Evolutionary conservation across 768 basidiomycete species (phyloP).

Genomic region (Paxillus rubicundulus): DNA sequence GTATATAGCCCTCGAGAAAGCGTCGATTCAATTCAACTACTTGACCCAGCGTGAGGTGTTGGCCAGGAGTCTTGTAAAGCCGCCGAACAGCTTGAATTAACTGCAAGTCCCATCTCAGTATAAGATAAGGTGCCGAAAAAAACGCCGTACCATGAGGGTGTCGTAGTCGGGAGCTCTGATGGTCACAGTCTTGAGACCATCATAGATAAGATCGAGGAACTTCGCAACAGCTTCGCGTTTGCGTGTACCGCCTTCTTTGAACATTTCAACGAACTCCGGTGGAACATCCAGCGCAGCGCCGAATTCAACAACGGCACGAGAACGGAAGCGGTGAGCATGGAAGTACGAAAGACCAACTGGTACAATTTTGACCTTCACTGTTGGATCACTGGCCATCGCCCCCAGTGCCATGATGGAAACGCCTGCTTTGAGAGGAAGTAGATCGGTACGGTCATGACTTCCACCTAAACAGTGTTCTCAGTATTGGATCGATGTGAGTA

Average conservation of each 20-base stretch:
- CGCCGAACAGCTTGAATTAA: constrained; percentile 94
- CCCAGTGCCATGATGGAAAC: constrained; percentile 98
- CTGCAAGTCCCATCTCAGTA: constrained; percentile 38
- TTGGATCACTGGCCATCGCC: constrained; percentile 91
- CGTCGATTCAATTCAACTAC: constrained; percentile 93
- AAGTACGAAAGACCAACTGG: constrained; percentile 78
- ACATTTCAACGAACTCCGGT: constrained; percentile 82
- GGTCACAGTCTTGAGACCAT: constrained; percentile 93
- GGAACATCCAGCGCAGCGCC: constrained; percentile 92
- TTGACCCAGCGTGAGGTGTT: constrained; percentile 90
- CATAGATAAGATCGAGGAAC: constrained; percentile 88
- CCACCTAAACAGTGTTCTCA: constrained; percentile 59
- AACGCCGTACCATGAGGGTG: constrained; percentile 82
- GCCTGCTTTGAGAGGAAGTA: constrained; percentile 95
- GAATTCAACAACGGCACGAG: constrained; percentile 96
- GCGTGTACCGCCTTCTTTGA: constrained; percentile 80
- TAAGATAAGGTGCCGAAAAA: not conserved
- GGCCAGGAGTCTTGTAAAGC: constrained; percentile 91
- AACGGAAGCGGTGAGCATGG: constrained; percentile 85
- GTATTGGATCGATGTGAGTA: not conserved
- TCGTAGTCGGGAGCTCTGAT: constrained; percentile 96
- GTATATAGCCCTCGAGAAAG: constrained; percentile 87
- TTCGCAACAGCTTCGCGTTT: constrained; percentile 90
- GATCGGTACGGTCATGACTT: constrained; percentile 95
- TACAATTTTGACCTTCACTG: constrained; percentile 86